Evolutionary conservation across 2,329 filamentous ascomycete species (phyloP), one percentile per base, ranked within the genome.

Genomic region (Berkeleyomyces rouxiae): DNA sequence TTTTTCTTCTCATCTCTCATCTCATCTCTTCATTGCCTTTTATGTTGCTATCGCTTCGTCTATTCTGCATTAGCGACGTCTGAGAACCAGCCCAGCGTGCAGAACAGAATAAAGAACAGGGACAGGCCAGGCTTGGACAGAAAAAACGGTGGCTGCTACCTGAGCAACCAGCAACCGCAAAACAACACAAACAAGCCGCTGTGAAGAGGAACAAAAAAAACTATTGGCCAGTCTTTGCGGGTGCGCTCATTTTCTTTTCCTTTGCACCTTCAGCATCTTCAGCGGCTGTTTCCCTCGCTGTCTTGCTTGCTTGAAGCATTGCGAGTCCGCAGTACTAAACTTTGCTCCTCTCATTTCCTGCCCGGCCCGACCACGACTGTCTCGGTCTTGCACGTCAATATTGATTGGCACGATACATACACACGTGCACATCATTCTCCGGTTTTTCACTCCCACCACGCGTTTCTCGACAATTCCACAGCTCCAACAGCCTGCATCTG

Each of bases 21-120:
- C 23, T n/a, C 36, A 33, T 62, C 16, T 62, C 47, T 61, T 61
- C 11, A 51, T 61, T 37, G 23, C 31, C n/a, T 36, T 55, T 61
- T 33, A n/a, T 59, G 13, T 36, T 62, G 10, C 36, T 7, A 37
- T 47, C 10, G 33, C 47, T 46, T 46, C 31, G 40, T 13, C 46
- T 10, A 16, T 16, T 42, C 57, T 44, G 37, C 57, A 59, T 59
- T 59, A 31, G 57, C 37, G 40, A 59, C 57, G 57, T 46, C 53
- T 57, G 9, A 57, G 53, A 57, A 36, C 53, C 36, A 39, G 16
- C 16, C 39, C 16, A 51, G 36, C 36, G 33, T 55, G 39, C 13
- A 46, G 43, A 46, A n/a, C 51, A 51, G 36, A 55, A 13, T 55
- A 55, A 4, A 46, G 43, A 46, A 39, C 51, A 55, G 51, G 51